Percentiles rank a stretch among this genome's conserved stretches.
These are phyloP conservation scores for Mycena metata DNA, from an alignment of 768 basidiomycete species.

Conservation along the genomic window DNA sequence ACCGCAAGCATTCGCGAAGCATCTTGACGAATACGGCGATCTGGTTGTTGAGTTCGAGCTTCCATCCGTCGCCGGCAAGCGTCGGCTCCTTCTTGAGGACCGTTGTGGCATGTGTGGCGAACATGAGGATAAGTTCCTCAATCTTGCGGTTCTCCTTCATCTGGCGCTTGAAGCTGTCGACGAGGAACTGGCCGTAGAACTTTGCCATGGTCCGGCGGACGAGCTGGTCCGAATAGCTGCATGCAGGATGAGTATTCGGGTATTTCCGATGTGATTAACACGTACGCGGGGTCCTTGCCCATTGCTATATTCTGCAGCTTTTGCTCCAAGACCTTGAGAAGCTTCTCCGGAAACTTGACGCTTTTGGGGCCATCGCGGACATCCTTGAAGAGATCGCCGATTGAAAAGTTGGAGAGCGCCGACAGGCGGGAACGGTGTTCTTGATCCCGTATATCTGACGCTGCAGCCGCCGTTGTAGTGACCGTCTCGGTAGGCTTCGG, in stretches of 20 bases:
- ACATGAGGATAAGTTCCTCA: constrained; percentile 96
- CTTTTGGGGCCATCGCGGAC: constrained; percentile 83
- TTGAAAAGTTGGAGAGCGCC: constrained; percentile 74
- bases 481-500: constrained; percentile 64
- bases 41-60: constrained; percentile 91
- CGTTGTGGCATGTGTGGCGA: constrained; percentile 90
- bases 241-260: constrained; percentile 17
- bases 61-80: constrained; percentile 90
- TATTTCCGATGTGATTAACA: constrained; percentile 37
- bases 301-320: constrained; percentile 93
- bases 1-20: constrained; percentile 82
- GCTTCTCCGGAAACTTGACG: constrained; percentile 94
- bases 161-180: constrained; percentile 86
- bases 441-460: constrained; percentile 56
- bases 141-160: constrained; percentile 98
- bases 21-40: constrained; percentile 91
- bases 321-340: constrained; percentile 91
- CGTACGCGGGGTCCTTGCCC: constrained; percentile 91
- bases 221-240: constrained; percentile 90
- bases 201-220: constrained; percentile 91
- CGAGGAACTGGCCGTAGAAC: constrained; percentile 92
- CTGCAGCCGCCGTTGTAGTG: constrained; percentile 49
- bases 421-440: constrained; percentile 80
- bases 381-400: constrained; percentile 87
- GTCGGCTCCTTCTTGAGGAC: constrained; percentile 92